phyloP scores from a whole-genome alignment of 1,139 yeast genomes.

The Pichia sp. region DNA sequence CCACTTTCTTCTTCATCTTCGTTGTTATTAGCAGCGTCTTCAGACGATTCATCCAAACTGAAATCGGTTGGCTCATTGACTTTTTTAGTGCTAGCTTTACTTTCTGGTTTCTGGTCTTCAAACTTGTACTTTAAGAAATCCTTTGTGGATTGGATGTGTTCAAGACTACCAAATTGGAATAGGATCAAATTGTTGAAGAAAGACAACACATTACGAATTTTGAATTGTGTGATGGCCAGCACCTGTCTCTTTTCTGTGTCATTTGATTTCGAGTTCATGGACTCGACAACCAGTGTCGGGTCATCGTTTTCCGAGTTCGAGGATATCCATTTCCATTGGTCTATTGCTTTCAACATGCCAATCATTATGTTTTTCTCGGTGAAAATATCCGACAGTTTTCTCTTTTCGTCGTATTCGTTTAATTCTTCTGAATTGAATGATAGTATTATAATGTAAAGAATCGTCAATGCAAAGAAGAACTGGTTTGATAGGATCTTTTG shows the following conservation, averaged over 20 bases:
- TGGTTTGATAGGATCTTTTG: conserved; percentile 28
- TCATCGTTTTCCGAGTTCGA: conserved; percentile 31
- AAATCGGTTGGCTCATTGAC: not conserved
- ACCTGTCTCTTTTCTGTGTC: conserved; percentile 10
- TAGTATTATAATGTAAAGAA: conserved; percentile 28
- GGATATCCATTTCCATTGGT: conserved; percentile 64
- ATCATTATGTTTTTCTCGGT: conserved; percentile 33
- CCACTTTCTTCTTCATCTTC: conserved; percentile 17
- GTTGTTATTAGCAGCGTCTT: not conserved
- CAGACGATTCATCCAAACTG: not conserved
- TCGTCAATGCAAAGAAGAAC: conserved; percentile 47
- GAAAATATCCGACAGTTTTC: conserved; percentile 13
- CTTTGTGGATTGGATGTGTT: conserved; percentile 46
- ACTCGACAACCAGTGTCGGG: conserved; percentile 15
- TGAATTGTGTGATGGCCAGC: conserved; percentile 25
- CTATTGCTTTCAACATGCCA: conserved; percentile 51
- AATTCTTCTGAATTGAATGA: conserved; percentile 21
- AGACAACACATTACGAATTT: conserved; percentile 54
- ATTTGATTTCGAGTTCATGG: conserved; percentile 13
- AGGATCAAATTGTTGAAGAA: conserved; percentile 59
- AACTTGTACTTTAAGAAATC: conserved; percentile 39
- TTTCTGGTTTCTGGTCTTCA: conserved; percentile 14
- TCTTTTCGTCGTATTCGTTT: not conserved
- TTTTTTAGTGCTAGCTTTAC: not conserved
- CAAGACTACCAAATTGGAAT: conserved; percentile 63